These are phyloP conservation scores for Erucastrum elatum DNA, from an alignment of 345 rosid genomes.

Conservation along the genomic window DNA sequence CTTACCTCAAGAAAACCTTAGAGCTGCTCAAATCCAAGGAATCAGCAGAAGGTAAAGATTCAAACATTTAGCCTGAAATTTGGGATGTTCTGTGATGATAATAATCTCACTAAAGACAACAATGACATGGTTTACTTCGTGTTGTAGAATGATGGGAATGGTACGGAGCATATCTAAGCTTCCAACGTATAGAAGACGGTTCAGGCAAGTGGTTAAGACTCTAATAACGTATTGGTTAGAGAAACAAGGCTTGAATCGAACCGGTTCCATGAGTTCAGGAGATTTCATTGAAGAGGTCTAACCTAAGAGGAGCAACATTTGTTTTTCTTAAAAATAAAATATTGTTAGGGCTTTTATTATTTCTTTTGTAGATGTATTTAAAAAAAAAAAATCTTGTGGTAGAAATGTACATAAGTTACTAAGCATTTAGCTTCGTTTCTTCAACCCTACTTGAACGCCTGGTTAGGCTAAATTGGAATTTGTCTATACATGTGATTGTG, in stretches of 20 bases:
- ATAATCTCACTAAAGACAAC: too few relatives aligned
- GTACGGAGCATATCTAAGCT: constrained; percentile 59
- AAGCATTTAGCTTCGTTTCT: not conserved
- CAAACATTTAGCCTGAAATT: too few relatives aligned
- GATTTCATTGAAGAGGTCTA: constrained; percentile 38
- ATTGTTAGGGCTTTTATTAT: not conserved
- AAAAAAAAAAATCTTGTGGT: not conserved
- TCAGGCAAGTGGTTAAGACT: constrained; percentile 64
- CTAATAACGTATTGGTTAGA: constrained; percentile 48
- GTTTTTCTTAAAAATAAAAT: not conserved
- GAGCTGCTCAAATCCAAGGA: constrained; percentile 80
- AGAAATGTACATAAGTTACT: not conserved
- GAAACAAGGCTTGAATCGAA: constrained; percentile 39
- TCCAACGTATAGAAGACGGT: constrained; percentile 71
- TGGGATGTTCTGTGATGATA: too few relatives aligned
- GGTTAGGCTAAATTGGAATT: not conserved
- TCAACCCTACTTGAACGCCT: not conserved
- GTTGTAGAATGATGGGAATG: constrained; percentile 72
- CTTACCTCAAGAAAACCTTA: constrained; percentile 53
- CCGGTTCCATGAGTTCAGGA: constrained; percentile 46
- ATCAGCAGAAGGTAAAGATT: constrained; percentile 72
- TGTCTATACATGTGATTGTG: not conserved
- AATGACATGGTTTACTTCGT: not conserved
- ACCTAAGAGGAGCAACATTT: not conserved
- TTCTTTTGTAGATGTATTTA: not conserved